phyloP scores from a whole-genome alignment of 768 basidiomycete species.

The Tulasnella sp. region DNA sequence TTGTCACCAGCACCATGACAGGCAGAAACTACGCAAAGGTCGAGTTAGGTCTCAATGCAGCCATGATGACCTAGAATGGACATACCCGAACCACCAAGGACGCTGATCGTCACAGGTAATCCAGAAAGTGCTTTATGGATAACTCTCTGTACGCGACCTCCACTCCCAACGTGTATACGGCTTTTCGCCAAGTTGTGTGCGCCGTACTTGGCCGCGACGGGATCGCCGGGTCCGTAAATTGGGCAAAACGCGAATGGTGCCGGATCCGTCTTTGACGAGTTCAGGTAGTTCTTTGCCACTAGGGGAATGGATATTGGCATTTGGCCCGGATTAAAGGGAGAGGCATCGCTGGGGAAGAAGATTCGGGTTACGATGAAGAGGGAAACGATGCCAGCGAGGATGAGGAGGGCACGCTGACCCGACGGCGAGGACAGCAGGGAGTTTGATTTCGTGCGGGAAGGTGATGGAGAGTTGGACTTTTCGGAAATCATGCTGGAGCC shows the following conservation, averaged over 20 bases:
- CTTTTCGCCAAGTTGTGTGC: slow-evolving; percentile 59
- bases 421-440: background rate
- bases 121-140: slow-evolving; percentile 74
- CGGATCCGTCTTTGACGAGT: slow-evolving; percentile 38
- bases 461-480: background rate
- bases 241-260: slow-evolving; percentile 92
- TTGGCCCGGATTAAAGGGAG: background rate
- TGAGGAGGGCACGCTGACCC: background rate
- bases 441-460: slow-evolving; percentile 5
- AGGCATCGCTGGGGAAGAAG: background rate
- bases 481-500: background rate
- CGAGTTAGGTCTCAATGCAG: slow-evolving; percentile 8
- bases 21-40: slow-evolving; percentile 53
- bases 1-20: slow-evolving; percentile 92
- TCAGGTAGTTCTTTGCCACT: slow-evolving; percentile 69
- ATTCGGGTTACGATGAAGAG: slow-evolving; percentile 9
- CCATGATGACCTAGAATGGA: background rate
- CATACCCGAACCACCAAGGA: slow-evolving; percentile 80
- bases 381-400: slow-evolving; percentile 5
- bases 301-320: slow-evolving; percentile 17
- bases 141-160: slow-evolving; percentile 68
- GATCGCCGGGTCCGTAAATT: slow-evolving; percentile 68
- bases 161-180: slow-evolving; percentile 64
- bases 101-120: slow-evolving; percentile 76
- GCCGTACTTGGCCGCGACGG: slow-evolving; percentile 67